Evolutionary conservation across 495 filamentous ascomycete species (phyloP), one percentile per base, ranked within the genome.

Genomic region (Sphaerosporella brunnea): DNA sequence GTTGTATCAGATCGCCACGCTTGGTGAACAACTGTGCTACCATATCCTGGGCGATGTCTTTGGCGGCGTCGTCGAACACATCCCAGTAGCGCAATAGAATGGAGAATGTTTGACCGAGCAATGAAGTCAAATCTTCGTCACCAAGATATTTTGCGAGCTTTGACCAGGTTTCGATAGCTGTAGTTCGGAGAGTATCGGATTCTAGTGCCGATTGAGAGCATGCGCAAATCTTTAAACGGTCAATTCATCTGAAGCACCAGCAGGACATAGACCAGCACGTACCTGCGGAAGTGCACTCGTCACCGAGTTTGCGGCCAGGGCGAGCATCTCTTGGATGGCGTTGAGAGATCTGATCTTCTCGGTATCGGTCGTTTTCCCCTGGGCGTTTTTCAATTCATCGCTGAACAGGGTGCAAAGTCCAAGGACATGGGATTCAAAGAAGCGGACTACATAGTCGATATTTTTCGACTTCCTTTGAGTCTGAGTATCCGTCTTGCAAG

Each of bases 261-360:
- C n/a, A n/a, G n/a, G n/a, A n/a, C n/a, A n/a, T n/a, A 53, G 36
- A 21, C 34, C 26, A 28, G 23, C 34, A 18, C 68, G 47, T 65
- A 86, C 84, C 69, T 95, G 90, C 39, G 92, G 84, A 30, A 93
- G 68, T 24, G 84, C 88, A 60, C 78, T 77, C 50, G 72, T 78
- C 11, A 82, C 71, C 63, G 80, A 74, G 10, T 66, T 69, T 45
- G 73, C 75, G 16, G 79, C 78, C 36, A 88, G 64, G 51, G 68
- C 73, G 38, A 95, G 77, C 80, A 96, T 83, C 58, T 85, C 86
- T 52, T 82, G 79, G 57, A 99, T 81, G 1, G 81, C 90, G 48
- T 73, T 73, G 1, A 97, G 66, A 47, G 78, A 82, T 39, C 83
- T 70, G 41, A 70, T 76, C 55, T 82, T 80, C 53, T 93, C 83